A percentile compares a stretch with the other conserved stretches of the same genome.
These are phyloP conservation scores for Pseudocercospora pini-densiflorae DNA, from an alignment of 2,329 filamentous ascomycete genomes.

Conservation along the genomic window DNA sequence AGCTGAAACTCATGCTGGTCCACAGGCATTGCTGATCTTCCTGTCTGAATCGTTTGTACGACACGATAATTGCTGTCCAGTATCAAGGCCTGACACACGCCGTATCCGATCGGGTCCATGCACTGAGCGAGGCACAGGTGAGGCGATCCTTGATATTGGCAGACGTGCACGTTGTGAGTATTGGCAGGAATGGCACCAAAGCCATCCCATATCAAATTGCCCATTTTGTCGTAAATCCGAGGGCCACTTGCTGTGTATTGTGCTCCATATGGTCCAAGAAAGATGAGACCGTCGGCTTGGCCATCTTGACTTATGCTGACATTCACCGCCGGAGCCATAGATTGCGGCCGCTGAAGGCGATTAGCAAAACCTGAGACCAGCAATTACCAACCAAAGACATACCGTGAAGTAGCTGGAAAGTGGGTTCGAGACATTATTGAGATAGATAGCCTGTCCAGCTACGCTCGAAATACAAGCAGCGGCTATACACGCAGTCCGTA, in stretches of 20 bases:
- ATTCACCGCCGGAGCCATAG: constrained; percentile 31
- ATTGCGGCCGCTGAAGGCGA: constrained; percentile 28
- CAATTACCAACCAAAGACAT: background rate
- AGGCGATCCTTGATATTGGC: constrained; percentile 48
- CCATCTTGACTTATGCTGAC: constrained; percentile 28
- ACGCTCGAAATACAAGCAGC: background rate
- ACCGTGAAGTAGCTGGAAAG: constrained; percentile 13
- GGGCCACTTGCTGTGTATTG: constrained; percentile 23
- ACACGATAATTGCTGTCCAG: constrained; percentile 51
- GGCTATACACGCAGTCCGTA: background rate
- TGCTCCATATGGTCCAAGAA: constrained; percentile 31
- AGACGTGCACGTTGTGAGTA: constrained; percentile 50
- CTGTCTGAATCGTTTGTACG: constrained; percentile 46
- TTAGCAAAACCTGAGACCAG: background rate
- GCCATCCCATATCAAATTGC: constrained; percentile 43
- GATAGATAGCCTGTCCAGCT: background rate
- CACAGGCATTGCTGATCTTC: constrained; percentile 15
- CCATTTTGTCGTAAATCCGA: constrained; percentile 36
- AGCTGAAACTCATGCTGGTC: constrained; percentile 8
- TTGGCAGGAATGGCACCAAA: constrained; percentile 45
- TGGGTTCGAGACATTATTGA: constrained; percentile 7
- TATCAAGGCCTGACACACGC: constrained; percentile 51
- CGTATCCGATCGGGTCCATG: constrained; percentile 48
- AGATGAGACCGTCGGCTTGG: constrained; percentile 28
- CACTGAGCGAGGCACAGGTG: constrained; percentile 52